Base-by-base conservation (phyloP, 177 flowering plant genomes). In the Tripterygium wilfordii region DNA sequence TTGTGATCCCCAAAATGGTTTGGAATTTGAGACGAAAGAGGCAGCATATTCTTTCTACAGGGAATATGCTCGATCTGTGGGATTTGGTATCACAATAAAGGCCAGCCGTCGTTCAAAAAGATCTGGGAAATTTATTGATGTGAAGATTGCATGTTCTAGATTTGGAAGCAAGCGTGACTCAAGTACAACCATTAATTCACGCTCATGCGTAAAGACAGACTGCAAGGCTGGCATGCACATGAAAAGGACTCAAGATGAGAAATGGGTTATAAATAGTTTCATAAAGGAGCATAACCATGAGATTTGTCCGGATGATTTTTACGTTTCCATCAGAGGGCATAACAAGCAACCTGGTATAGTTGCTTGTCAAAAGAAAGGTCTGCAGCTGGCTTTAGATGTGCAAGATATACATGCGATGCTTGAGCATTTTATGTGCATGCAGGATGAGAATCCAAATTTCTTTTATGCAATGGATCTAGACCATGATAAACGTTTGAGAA, bases 151-250 rank as follows among this genome's bases (percentile, higher is more conserved):
- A 25, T 79, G 85, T 56, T 79, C 79, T 19, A 68, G 79, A 58
- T 73, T 70, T 60, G 85, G 85, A 18, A 70, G 72, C 2, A 73
- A 74, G 58, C 64, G 82, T 29, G 79, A 74, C 36, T 68, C 68
- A 52, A 77, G 68, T 30, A 74, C 71, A 27, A 41, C 63, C 25
- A 33, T 48, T 21, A 71, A 66, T 51, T 54, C 66, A 32, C 53
- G 82, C 27, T 58, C 74, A 17, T 70, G 74, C 42, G 35, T 66
- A 20, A 78, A 78, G 67, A 73, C 79, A 36, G 85, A 73, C 38
- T 79, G 85, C 60, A 79, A 79, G 58, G 85, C 85, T 4, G 70
- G 77, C 51, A 79, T 79, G 85, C 81, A 76, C 56, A 79, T 79
- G 29, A 79, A 76, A 64, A 70, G 79, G 51, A 66, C 67, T 42